Percentiles rank a stretch among this genome's conserved stretches.
These are phyloP conservation scores for Closterium sp. DNA, from an alignment of 139 green algal genomes.

Conservation along the genomic window DNA sequence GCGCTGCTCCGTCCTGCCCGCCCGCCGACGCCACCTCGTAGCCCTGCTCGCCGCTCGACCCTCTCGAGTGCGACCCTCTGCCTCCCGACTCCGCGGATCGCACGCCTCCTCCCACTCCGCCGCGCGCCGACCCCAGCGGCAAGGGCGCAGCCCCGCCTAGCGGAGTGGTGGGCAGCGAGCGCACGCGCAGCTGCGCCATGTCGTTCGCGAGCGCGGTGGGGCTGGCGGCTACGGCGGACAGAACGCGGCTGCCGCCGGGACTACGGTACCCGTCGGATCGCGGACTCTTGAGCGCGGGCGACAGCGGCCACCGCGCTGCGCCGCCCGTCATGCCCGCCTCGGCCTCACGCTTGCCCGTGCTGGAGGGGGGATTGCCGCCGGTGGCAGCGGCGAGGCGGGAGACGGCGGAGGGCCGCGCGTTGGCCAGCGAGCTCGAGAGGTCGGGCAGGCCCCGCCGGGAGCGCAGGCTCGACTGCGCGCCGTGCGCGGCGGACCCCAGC, in stretches of 20 bases:
- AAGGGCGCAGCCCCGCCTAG: neutral
- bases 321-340: neutral
- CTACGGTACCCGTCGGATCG: neutral
- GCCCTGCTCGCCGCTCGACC: neutral
- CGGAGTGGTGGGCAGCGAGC: neutral
- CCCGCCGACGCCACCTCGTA: neutral
- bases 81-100: neutral
- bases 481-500: neutral
- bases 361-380: neutral
- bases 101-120: neutral
- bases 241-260: neutral
- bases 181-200: neutral
- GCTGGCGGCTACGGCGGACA: neutral
- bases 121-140: neutral
- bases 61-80: neutral
- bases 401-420: neutral
- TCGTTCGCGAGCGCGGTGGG: neutral
- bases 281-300: neutral
- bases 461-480: neutral
- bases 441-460: slow-evolving; percentile 1
- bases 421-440: neutral
- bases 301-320: slow-evolving; percentile 1
- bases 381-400: neutral
- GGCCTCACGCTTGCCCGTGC: neutral
- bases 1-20: neutral